phyloP scores from a whole-genome alignment of 495 filamentous ascomycete genomes.

The Podospora tetraspora region DNA sequence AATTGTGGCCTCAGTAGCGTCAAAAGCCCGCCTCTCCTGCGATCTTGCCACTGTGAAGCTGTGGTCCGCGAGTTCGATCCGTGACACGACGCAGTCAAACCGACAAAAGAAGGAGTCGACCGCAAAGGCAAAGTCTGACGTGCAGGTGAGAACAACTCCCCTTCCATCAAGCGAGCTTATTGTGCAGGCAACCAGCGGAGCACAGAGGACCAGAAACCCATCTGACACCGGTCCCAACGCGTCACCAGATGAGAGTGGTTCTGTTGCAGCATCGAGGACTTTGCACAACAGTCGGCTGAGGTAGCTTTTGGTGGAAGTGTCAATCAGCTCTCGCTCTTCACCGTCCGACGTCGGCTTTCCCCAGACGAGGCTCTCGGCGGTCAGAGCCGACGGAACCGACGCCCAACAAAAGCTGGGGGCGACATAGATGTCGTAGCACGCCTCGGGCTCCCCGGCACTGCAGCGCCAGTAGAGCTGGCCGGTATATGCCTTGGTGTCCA shows the following conservation, averaged over 20 bases:
- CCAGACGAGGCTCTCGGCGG: background rate
- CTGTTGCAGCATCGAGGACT: background rate
- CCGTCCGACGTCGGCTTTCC: too few species aligned
- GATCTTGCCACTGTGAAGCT: background rate
- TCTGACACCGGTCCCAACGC: background rate
- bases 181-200: background rate
- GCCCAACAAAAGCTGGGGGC: constrained; percentile 7
- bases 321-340: background rate
- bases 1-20: background rate
- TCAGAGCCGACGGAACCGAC: background rate
- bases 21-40: background rate
- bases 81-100: background rate
- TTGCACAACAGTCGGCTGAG: background rate
- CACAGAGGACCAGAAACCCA: background rate
- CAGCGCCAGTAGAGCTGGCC: background rate
- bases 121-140: background rate
- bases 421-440: background rate
- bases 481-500: background rate
- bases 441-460: too few species aligned
- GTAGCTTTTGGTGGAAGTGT: background rate
- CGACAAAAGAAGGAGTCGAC: background rate
- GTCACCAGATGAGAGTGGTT: background rate
- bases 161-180: background rate
- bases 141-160: background rate
- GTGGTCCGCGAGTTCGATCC: background rate